Evolutionary conservation across 192 early-diverging fungal genomes (phyloP).

Genomic region (Gonapodya sp.): DNA sequence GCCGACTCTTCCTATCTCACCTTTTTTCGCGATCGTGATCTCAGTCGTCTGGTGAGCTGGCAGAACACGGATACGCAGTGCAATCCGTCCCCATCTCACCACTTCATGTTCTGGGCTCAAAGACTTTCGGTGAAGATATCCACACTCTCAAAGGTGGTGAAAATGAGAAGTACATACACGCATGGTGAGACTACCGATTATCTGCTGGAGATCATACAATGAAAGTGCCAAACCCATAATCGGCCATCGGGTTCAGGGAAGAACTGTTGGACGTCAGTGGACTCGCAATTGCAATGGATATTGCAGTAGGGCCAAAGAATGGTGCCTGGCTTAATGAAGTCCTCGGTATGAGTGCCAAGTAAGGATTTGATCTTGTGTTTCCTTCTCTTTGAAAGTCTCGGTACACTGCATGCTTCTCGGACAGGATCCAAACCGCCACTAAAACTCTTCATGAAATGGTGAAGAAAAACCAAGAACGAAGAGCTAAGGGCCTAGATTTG

Average conservation of each 20-base stretch:
- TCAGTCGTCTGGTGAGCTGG: too few relatives aligned
- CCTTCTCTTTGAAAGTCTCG: too few relatives aligned
- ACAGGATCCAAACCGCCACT: background rate
- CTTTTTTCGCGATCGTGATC: too few relatives aligned
- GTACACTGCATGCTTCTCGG: too few relatives aligned
- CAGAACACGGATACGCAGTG: too few relatives aligned
- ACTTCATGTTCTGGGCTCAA: too few relatives aligned
- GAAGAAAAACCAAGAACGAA: background rate
- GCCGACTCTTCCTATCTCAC: too few relatives aligned
- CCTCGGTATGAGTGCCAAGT: background rate
- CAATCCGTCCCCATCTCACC: too few relatives aligned
- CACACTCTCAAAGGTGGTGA: background rate
- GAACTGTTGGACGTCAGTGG: background rate
- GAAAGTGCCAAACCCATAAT: too few relatives aligned
- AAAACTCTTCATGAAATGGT: background rate
- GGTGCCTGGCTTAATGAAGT: background rate
- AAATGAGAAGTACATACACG: background rate
- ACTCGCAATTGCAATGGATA: background rate
- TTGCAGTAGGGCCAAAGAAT: background rate
- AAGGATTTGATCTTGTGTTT: too few relatives aligned
- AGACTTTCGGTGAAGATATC: slow-evolving; percentile 4
- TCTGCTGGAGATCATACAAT: too few relatives aligned
- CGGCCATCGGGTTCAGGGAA: background rate
- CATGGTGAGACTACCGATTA: background rate
- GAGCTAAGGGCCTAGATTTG: background rate